Base-by-base conservation (phyloP, 2,329 filamentous ascomycete species). In the Colletotrichum paranaense region DNA sequence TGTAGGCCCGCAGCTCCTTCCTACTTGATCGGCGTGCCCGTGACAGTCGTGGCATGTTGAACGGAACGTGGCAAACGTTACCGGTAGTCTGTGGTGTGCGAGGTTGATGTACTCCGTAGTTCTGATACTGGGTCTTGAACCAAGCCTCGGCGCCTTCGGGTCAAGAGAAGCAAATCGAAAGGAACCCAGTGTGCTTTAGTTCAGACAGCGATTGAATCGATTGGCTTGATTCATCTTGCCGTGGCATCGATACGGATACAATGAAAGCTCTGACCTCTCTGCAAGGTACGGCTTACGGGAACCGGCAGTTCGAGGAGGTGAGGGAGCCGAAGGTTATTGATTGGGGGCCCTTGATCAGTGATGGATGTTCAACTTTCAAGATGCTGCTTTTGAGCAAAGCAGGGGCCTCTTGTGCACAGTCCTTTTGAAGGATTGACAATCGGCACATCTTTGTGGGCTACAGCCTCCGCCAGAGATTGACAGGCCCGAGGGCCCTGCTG, bases 221-320 rank as follows among this genome's bases (percentile, higher is more conserved):
- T 35, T 60, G 38, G 19, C 16, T 35, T 60, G 32, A 28, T 58
- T 5, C 4, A 52, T 63, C 32, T 42, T 30, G 19, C 35, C 7
- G 4, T 64, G 32, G 55, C 52, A 46, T 24, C 19, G 14, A 32
- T 22, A 67, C 9, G 28, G 9, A 32, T 22, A 60, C 9, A 38
- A 58, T 5, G 28, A 19, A 60, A 60, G 70, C 67, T 60, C 60
- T 65, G 70, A 57, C 60, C 60, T 55, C 32, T 35, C 56, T 57
- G 35, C 32, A 70, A 65, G 67, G 62, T 16, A 60, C 35, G 56
- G 60, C 52, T 49, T n/a, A 65, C 60, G 56, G 35, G 46, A 66
- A 49, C 67, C 70, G 60, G 70, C 67, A 73, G 67, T 66, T 73
- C 46, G 56, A 68, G 68, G 67, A 35, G 63, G 56, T 19, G 68